phyloP scores from a whole-genome alignment of 2,329 filamentous ascomycete species.

The Rutstroemia sp. region DNA sequence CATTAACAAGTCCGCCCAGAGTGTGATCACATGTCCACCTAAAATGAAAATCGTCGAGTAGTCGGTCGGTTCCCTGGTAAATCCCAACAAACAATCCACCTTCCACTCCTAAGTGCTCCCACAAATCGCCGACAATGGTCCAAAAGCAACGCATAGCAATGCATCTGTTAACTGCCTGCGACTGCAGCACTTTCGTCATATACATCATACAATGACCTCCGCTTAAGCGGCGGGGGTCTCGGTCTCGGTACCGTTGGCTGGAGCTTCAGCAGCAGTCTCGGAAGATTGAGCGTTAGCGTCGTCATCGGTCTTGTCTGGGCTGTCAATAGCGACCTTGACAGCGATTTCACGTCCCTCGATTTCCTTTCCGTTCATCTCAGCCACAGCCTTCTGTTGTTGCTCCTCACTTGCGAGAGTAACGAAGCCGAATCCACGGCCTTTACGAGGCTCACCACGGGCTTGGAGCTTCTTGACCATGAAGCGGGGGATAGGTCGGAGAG shows the following conservation, averaged over 20 bases:
- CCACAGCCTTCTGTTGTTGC: slow-evolving; percentile 91
- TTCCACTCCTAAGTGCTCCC: slow-evolving; percentile 15
- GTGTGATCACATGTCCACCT: slow-evolving; percentile 19
- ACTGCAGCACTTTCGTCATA: slow-evolving; percentile 21
- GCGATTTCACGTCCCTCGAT: slow-evolving; percentile 98
- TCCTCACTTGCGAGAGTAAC: slow-evolving; percentile 94
- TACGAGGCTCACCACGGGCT: slow-evolving; percentile 94
- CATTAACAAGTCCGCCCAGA: slow-evolving; percentile 19
- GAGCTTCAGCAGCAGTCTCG: slow-evolving; percentile 31
- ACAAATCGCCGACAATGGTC: slow-evolving; percentile 18
- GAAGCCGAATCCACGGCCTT: slow-evolving; percentile 98
- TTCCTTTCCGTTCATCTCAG: slow-evolving; percentile 99
- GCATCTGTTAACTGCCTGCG: slow-evolving; percentile 11
- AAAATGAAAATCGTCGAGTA: slow-evolving; percentile 29
- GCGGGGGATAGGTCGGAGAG: slow-evolving; percentile 92
- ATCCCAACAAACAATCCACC: slow-evolving; percentile 17
- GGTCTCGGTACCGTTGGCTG: slow-evolving; percentile 55
- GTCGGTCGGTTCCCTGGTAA: slow-evolving; percentile 16
- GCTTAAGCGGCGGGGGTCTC: slow-evolving; percentile 33
- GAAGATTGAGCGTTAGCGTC: slow-evolving; percentile 45
- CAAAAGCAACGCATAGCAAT: slow-evolving; percentile 26
- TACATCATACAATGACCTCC: slow-evolving; percentile 24
- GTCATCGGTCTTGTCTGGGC: slow-evolving; percentile 90
- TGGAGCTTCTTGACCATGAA: slow-evolving; percentile 99
- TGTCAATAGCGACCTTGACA: slow-evolving; percentile 99